Evolutionary conservation across 2,329 filamentous ascomycete species (phyloP).

Genomic region (Arthrobotrys iridis): DNA sequence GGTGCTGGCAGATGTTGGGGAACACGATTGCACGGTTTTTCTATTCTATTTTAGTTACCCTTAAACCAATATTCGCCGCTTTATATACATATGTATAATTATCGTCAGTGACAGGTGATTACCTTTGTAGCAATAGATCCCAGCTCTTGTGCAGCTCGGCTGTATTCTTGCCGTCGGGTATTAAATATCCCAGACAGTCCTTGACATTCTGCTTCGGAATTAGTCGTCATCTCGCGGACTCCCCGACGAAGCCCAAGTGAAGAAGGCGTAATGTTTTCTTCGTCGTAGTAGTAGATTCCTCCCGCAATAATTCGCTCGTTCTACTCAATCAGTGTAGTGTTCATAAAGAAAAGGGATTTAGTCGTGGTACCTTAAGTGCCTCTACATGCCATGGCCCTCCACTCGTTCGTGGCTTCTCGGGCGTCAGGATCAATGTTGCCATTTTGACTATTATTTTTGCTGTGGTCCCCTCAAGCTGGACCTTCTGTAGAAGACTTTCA

Average conservation of each 20-base stretch:
- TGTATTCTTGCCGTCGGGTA: neutral
- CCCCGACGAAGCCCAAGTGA: neutral
- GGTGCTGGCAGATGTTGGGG: conserved; percentile 68
- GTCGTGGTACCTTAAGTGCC: neutral
- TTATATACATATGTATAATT: neutral
- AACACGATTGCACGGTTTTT: conserved; percentile 68
- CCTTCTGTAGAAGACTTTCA: neutral
- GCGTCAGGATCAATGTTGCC: neutral
- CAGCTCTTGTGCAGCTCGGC: conserved; percentile 6
- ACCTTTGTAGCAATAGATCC: conserved; percentile 13
- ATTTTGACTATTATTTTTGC: conserved; percentile 18
- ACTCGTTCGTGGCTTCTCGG: neutral
- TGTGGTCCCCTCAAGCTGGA: neutral
- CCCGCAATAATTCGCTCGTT: conserved; percentile 29
- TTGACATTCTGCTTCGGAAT: neutral
- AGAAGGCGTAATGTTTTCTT: conserved; percentile 5
- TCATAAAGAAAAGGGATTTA: neutral
- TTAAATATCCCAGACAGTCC: neutral
- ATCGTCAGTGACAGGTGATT: neutral
- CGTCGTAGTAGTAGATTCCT: conserved; percentile 28
- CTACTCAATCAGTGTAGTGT: neutral
- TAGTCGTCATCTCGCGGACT: neutral
- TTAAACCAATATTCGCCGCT: no score
- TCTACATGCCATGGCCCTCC: conserved; percentile 20
- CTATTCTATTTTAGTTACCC: neutral